Conservation (phyloP, 805 yeast genomes). For the Hermanozyma aechmeae region DNA sequence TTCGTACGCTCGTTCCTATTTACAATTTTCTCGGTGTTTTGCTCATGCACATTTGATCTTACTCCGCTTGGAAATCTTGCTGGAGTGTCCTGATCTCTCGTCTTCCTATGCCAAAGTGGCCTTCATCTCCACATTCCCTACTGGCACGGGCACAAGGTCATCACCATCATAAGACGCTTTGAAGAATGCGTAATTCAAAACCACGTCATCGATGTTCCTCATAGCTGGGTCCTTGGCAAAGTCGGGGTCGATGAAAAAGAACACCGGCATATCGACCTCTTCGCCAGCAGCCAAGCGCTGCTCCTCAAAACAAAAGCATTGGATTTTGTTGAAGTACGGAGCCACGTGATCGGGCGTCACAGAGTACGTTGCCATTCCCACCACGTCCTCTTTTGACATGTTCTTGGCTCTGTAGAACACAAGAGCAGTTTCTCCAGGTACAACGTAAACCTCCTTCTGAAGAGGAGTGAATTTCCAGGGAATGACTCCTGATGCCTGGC, state of each 20-base stretch:
- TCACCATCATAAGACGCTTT: slow-evolving; percentile 42
- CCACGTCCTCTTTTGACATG: slow-evolving; percentile 74
- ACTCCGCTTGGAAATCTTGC: too few species aligned
- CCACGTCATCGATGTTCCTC: slow-evolving; percentile 84
- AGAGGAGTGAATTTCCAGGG: slow-evolving; percentile 96
- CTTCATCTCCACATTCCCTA: slow-evolving; percentile 4
- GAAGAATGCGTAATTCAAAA: slow-evolving; percentile 89
- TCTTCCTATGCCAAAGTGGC: slow-evolving; percentile 4
- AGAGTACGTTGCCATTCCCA: slow-evolving; percentile 97
- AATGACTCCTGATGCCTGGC: slow-evolving; percentile 80
- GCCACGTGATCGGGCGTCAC: slow-evolving; percentile 96
- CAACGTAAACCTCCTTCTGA: slow-evolving; percentile 83
- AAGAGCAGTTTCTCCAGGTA: slow-evolving; percentile 96
- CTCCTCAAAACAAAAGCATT: slow-evolving; percentile 97
- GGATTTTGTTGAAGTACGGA: slow-evolving; percentile 92
- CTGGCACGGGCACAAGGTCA: slow-evolving; percentile 30
- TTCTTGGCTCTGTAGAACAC: slow-evolving; percentile 94
- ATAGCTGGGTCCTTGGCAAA: slow-evolving; percentile 87
- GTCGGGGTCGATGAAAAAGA: slow-evolving; percentile 94
- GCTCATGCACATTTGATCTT: too few species aligned
- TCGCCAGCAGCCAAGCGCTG: slow-evolving; percentile 91
- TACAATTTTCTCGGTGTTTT: too few species aligned
- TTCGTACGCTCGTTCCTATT: too few species aligned
- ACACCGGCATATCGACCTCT: slow-evolving; percentile 98
- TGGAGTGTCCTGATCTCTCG: too few species aligned